These are phyloP conservation scores for Tuber umbilicatum DNA, from an alignment of 495 filamentous ascomycete genomes.

Conservation along the genomic window DNA sequence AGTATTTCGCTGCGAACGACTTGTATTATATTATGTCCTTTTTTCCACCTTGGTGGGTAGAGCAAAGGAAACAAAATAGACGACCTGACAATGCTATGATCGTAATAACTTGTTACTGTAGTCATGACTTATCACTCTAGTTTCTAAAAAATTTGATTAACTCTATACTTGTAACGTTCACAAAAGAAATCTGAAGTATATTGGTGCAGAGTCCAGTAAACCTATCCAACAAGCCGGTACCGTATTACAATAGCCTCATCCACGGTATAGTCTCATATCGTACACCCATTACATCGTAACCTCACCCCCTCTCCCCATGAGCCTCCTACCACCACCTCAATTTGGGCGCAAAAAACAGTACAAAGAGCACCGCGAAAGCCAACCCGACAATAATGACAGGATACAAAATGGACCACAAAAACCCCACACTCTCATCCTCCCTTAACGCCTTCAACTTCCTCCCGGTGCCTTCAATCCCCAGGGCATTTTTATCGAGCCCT, in stretches of 20 bases:
- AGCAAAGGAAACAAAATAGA: background rate
- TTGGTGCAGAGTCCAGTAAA: background rate
- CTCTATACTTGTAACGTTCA: background rate
- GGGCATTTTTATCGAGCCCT: constrained; percentile 67
- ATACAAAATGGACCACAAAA: constrained; percentile 35
- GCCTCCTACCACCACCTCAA: constrained; percentile 36
- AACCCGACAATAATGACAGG: constrained; percentile 31
- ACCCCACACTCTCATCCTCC: constrained; percentile 29
- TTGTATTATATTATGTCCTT: background rate
- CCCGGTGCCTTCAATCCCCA: constrained; percentile 66
- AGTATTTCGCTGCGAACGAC: background rate
- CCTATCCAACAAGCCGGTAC: background rate
- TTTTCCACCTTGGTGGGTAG: background rate
- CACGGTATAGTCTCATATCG: background rate
- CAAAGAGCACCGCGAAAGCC: constrained; percentile 28
- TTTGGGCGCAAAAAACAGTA: constrained; percentile 38
- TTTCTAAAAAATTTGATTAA: background rate
- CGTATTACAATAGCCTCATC: background rate
- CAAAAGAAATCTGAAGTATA: constrained; percentile 4
- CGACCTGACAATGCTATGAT: background rate
- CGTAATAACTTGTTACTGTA: background rate
- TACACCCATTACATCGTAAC: background rate
- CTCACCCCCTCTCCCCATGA: background rate
- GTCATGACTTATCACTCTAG: background rate
- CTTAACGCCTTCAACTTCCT: constrained; percentile 53